Evolutionary conservation across 1,284 basidiomycete genomes (phyloP).

Genomic region (Albatrellus sp.): DNA sequence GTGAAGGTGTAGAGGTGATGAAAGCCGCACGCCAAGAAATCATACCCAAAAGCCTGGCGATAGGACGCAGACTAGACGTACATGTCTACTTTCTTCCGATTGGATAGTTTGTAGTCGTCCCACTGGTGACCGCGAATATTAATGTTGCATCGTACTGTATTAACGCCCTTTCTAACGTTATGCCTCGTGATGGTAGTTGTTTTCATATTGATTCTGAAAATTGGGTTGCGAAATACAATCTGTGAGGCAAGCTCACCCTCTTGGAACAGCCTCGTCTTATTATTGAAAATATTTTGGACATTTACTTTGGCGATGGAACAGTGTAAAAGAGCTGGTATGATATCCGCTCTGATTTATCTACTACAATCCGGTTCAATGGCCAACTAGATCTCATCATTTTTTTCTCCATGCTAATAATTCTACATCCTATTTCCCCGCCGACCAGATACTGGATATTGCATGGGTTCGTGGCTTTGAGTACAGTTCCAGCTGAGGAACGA

Average conservation of each 20-base stretch:
- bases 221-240: conserved; percentile 2
- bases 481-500: neutral
- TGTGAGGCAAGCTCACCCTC: neutral
- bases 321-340: conserved; percentile 3
- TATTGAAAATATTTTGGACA: neutral
- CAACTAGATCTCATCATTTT: neutral
- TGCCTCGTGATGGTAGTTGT: neutral
- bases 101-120: no score
- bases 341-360: conserved; percentile 2
- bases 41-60: neutral
- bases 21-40: neutral
- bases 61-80: neutral
- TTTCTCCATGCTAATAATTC: neutral
- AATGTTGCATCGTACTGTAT: no score
- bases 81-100: neutral
- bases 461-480: neutral
- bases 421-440: neutral
- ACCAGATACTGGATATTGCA: neutral
- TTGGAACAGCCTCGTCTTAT: neutral
- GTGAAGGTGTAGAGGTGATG: neutral
- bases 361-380: conserved; percentile 3
- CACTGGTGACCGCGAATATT: no score
- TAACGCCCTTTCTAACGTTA: neutral
- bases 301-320: neutral
- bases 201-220: neutral